phyloP scores from a whole-genome alignment of 495 filamentous ascomycete species.

The Lasiosphaeria miniovina region DNA sequence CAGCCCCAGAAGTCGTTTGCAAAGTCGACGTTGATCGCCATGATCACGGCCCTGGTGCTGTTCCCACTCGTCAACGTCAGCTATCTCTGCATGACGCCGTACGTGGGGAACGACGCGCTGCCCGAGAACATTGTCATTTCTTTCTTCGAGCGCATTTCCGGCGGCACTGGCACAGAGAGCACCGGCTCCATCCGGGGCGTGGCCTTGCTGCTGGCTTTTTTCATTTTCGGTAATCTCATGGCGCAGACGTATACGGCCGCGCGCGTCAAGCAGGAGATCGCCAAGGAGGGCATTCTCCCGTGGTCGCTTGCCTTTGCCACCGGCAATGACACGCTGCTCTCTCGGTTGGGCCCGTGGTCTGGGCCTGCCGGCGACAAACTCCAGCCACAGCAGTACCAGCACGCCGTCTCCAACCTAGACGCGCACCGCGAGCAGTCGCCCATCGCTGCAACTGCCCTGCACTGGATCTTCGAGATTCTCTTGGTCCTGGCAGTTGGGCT shows the following conservation, averaged over 20 bases:
- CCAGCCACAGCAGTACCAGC: neutral
- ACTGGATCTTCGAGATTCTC: slow-evolving; percentile 4
- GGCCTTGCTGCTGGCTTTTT: slow-evolving; percentile 4
- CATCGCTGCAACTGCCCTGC: slow-evolving; percentile 2
- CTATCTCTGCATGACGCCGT: slow-evolving; percentile 13
- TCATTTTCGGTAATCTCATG: slow-evolving; percentile 14
- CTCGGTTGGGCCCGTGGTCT: neutral
- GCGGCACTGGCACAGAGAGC: neutral
- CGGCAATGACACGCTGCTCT: slow-evolving; percentile 2
- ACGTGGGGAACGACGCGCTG: neutral
- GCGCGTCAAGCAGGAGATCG: slow-evolving; percentile 11
- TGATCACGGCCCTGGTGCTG: neutral
- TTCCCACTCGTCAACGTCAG: slow-evolving; percentile 11
- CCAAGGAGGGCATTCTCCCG: slow-evolving; percentile 10
- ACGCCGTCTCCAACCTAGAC: neutral
- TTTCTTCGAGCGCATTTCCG: slow-evolving; percentile 4
- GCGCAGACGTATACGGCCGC: slow-evolving; percentile 11
- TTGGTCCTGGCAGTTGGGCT: slow-evolving; percentile 6
- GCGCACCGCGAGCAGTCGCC: slow-evolving; percentile 5
- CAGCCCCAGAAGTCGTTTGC: slow-evolving; percentile 4
- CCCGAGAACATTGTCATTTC: slow-evolving; percentile 8
- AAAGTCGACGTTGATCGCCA: neutral
- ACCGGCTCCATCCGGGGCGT: neutral
- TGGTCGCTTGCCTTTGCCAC: neutral
- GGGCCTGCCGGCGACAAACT: neutral